phyloP scores from a whole-genome alignment of 2,329 filamentous ascomycete genomes.

The Pseudogymnoascus sp. region DNA sequence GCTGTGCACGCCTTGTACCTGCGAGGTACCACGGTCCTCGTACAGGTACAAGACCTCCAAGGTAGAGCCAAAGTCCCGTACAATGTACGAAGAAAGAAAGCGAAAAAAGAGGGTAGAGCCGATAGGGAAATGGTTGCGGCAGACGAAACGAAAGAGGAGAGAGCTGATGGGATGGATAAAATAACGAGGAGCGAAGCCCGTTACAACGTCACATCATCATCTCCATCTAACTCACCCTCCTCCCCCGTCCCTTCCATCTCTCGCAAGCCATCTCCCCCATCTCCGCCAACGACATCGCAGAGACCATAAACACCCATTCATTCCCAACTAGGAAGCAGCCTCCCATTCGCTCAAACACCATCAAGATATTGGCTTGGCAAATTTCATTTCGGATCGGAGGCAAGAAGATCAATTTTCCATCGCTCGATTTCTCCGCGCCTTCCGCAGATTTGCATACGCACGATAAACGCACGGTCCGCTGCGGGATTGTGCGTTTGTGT shows the following conservation, averaged over 20 bases:
- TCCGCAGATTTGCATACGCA: not conserved
- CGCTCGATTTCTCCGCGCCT: not conserved
- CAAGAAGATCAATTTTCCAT: not conserved
- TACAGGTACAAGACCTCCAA: not conserved
- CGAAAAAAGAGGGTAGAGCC: not conserved
- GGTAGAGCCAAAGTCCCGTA: not conserved
- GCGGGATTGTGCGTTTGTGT: not conserved
- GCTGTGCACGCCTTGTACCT: not conserved
- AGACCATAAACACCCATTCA: not conserved
- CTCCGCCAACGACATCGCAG: not conserved
- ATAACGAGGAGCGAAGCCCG: not conserved
- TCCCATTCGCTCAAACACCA: not conserved
- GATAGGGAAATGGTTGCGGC: not conserved
- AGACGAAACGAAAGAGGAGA: not conserved
- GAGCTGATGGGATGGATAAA: slow-evolving; percentile 1
- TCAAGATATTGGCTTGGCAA: slow-evolving; percentile 1
- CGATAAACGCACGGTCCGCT: slow-evolving; percentile 1
- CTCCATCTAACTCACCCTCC: not conserved
- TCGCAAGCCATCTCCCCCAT: not conserved
- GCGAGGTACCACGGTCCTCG: not conserved
- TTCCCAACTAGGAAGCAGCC: not conserved
- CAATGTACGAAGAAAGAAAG: not conserved
- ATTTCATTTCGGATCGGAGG: not conserved
- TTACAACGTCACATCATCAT: slow-evolving; percentile 3
- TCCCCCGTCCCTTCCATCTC: not conserved